Conservation (phyloP, 2,329 filamentous ascomycete species). For the Arthrobotrys conoides region DNA sequence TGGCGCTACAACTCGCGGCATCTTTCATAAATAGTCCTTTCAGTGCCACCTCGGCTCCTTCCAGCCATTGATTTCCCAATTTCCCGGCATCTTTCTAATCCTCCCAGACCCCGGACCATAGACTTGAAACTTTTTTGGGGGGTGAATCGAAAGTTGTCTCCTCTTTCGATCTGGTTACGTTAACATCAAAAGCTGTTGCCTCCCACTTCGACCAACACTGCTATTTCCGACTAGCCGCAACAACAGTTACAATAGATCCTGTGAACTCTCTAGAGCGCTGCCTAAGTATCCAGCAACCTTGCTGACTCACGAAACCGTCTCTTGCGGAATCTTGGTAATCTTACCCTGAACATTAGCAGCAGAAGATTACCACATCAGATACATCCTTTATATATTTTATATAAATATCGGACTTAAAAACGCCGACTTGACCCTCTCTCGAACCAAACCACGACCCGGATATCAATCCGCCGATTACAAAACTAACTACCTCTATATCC, state of each 20-base stretch:
- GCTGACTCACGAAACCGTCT: conserved; percentile 49
- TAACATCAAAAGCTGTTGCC: conserved; percentile 54
- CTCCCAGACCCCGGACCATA: conserved; percentile 47
- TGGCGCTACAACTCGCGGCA: conserved; percentile 29
- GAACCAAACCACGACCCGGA: conserved; percentile 2
- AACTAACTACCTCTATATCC: conserved; percentile 7
- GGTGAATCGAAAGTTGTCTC: conserved; percentile 50
- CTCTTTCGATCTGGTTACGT: conserved; percentile 58
- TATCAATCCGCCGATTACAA: conserved; percentile 12
- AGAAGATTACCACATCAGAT: conserved; percentile 31
- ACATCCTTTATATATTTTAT: conserved; percentile 18
- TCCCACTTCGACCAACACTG: conserved; percentile 59
- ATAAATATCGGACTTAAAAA: conserved; percentile 42
- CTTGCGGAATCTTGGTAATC: conserved; percentile 58
- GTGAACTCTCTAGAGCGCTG: conserved; percentile 49
- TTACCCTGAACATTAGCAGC: conserved; percentile 21
- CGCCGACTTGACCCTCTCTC: conserved; percentile 30
- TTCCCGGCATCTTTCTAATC: conserved; percentile 44
- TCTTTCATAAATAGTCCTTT: conserved; percentile 47
- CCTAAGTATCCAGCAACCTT: conserved; percentile 41
- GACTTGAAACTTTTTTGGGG: conserved; percentile 44
- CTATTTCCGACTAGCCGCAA: conserved; percentile 55
- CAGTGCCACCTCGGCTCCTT: conserved; percentile 37
- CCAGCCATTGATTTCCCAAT: conserved; percentile 45
- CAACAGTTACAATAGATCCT: conserved; percentile 53